Evolutionary conservation across 371 early-diverging fungal species (phyloP).

Genomic region (Zychaea mexicana): DNA sequence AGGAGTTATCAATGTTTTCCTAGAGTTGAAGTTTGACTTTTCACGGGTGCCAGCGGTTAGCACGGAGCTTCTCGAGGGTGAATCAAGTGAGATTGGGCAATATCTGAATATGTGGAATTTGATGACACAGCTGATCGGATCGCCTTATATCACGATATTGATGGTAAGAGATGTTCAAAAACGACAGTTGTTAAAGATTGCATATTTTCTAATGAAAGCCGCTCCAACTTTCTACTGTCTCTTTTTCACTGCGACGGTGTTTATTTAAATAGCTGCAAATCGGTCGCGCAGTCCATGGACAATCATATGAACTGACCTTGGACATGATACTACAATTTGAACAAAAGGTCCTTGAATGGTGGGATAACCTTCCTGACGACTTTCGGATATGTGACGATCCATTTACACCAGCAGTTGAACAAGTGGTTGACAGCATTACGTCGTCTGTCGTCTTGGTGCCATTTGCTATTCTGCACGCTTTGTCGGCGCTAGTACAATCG

Average conservation of each 20-base stretch:
- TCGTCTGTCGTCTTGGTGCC: not conserved
- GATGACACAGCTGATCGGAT: not conserved
- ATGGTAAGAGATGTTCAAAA: not conserved
- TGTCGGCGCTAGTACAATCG: not conserved
- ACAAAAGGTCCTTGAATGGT: not conserved
- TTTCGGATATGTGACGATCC: constrained; percentile 2
- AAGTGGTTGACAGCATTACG: not conserved
- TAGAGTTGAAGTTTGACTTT: not conserved
- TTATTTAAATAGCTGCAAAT: not conserved
- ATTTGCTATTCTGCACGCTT: not conserved
- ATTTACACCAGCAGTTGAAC: not conserved
- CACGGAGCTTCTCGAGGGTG: not conserved
- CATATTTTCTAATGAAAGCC: too few relatives aligned
- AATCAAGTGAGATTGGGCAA: not conserved
- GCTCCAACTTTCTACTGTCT: too few relatives aligned
- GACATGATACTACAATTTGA: constrained; percentile 6
- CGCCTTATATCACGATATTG: not conserved
- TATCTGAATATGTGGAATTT: not conserved
- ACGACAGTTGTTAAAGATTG: too few relatives aligned
- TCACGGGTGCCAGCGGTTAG: not conserved
- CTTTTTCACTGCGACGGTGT: not conserved
- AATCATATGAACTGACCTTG: not conserved
- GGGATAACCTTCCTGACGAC: not conserved
- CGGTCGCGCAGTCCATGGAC: not conserved
- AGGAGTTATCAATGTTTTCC: not conserved